phyloP scores from a whole-genome alignment of 495 filamentous ascomycete genomes.

The Xylaria grammica region DNA sequence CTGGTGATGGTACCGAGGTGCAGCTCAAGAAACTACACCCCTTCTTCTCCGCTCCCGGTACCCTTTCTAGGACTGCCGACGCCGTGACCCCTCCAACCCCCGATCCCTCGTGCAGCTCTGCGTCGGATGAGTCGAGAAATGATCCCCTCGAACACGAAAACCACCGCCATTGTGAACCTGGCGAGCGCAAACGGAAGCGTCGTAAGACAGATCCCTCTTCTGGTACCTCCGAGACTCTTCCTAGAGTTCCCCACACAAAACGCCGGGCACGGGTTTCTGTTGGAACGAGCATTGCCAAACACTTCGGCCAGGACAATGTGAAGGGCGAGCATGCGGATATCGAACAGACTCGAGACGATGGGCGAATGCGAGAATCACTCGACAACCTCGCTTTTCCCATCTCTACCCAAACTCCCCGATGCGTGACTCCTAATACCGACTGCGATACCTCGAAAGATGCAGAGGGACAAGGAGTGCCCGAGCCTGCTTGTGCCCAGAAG shows the following conservation, averaged over 20 bases:
- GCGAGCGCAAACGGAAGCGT: slow-evolving; percentile 31
- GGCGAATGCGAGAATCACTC: not conserved
- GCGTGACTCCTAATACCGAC: not conserved
- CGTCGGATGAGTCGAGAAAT: slow-evolving; percentile 20
- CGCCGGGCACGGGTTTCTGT: slow-evolving; percentile 30
- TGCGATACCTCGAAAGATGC: not conserved
- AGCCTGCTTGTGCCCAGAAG: slow-evolving; percentile 27
- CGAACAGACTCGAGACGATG: not conserved
- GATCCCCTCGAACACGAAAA: slow-evolving; percentile 2
- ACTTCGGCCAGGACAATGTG: not conserved
- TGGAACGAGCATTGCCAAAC: slow-evolving; percentile 16
- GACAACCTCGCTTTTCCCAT: not conserved
- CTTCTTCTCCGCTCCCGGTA: slow-evolving; percentile 43
- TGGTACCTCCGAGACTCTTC: not conserved
- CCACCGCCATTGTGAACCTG: slow-evolving; percentile 16
- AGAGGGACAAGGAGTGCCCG: not conserved
- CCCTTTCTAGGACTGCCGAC: slow-evolving; percentile 19
- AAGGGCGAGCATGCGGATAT: not conserved
- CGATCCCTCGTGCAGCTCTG: slow-evolving; percentile 30
- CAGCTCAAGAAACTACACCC: slow-evolving; percentile 44
- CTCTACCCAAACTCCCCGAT: not conserved
- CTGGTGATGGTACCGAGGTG: slow-evolving; percentile 16
- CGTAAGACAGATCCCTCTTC: slow-evolving; percentile 19
- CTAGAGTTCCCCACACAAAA: slow-evolving; percentile 26
- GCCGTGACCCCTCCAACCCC: slow-evolving; percentile 27